Percentiles rank a stretch among this genome's conserved stretches.
These are phyloP conservation scores for Pseudocercospora cruenta DNA, from an alignment of 2,329 filamentous ascomycete genomes.

Conservation along the genomic window DNA sequence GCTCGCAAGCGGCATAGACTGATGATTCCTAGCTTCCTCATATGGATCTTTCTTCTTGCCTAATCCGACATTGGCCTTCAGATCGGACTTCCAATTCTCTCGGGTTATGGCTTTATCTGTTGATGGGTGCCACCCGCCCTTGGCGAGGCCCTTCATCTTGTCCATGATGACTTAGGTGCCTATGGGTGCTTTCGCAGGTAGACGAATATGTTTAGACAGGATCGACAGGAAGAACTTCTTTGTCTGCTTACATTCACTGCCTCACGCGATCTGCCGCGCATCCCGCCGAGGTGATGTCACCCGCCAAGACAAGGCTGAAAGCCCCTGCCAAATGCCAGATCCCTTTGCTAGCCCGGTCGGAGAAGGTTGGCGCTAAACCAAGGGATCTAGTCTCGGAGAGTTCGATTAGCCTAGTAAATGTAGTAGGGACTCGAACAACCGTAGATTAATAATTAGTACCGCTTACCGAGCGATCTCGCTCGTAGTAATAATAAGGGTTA, in stretches of 20 bases:
- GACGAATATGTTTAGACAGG: neutral
- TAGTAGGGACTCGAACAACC: too few species aligned
- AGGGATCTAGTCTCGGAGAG: too few species aligned
- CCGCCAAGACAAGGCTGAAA: conserved; percentile 2
- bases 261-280: conserved; percentile 1
- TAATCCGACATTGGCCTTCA: conserved; percentile 47
- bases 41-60: conserved; percentile 49
- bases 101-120: conserved; percentile 54
- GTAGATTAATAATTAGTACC: too few species aligned
- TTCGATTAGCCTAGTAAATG: too few species aligned
- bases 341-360: too few species aligned
- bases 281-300: neutral
- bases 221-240: neutral
- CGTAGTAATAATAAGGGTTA: too few species aligned
- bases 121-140: conserved; percentile 55
- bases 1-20: conserved; percentile 66
- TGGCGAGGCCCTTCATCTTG: conserved; percentile 45
- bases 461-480: too few species aligned
- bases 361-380: too few species aligned
- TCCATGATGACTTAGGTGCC: conserved; percentile 27
- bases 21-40: conserved; percentile 53
- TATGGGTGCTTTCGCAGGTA: neutral
- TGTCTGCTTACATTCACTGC: neutral
- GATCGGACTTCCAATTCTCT: conserved; percentile 55
- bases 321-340: neutral